These are phyloP conservation scores for Lentinula detonsa DNA, from an alignment of 768 basidiomycete species.

Conservation along the genomic window DNA sequence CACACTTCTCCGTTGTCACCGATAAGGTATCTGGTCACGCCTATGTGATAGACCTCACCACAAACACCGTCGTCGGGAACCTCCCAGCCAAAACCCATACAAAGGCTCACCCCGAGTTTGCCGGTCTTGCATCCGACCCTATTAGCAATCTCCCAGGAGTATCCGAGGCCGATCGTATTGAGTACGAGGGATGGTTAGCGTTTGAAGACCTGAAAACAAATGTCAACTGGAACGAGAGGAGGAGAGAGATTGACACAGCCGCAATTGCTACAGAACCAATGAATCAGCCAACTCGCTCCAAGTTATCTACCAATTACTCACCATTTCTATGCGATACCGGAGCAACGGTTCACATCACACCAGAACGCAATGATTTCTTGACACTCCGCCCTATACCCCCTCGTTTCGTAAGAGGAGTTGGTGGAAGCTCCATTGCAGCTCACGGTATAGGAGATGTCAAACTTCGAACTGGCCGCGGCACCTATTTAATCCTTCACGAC, in stretches of 20 bases:
- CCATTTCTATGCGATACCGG: not conserved
- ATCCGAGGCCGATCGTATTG: too few relatives aligned
- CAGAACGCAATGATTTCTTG: conserved; percentile 1
- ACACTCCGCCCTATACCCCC: not conserved
- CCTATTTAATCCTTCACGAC: too few relatives aligned
- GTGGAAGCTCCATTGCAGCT: conserved; percentile 5
- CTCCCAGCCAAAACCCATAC: not conserved
- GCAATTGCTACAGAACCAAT: too few relatives aligned
- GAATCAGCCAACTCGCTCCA: too few relatives aligned
- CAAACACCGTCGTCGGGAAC: not conserved
- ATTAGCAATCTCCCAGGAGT: too few relatives aligned
- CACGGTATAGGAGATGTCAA: conserved; percentile 6
- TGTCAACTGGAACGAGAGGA: too few relatives aligned
- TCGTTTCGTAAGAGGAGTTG: conserved; percentile 2
- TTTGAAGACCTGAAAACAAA: too few relatives aligned
- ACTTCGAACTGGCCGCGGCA: too few relatives aligned
- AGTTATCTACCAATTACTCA: not conserved
- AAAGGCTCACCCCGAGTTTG: too few relatives aligned
- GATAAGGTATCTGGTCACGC: not conserved
- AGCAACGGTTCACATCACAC: conserved; percentile 6
- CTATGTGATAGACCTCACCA: not conserved
- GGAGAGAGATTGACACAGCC: too few relatives aligned
- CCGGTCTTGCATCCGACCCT: too few relatives aligned
- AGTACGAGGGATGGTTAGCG: too few relatives aligned
- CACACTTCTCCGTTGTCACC: not conserved